Percentiles rank a stretch among this genome's conserved stretches.
Conservation (phyloP, 768 basidiomycete genomes). For the Exidia glandulosa region DNA sequence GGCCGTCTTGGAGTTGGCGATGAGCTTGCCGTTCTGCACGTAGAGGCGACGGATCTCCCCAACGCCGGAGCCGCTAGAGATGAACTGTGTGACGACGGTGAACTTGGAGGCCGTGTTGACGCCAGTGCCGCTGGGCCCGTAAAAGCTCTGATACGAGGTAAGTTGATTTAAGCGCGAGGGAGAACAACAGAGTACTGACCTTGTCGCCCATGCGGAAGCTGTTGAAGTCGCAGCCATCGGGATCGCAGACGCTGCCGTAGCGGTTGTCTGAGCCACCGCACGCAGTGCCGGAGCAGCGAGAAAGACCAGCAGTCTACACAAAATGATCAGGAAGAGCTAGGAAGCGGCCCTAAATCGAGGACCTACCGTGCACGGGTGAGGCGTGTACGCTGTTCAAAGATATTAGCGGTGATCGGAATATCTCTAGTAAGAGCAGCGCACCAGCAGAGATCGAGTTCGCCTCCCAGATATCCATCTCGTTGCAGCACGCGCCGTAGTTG, state of each 20-base stretch:
- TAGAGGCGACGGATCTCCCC: conserved; percentile 44
- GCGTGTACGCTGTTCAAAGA: conserved; percentile 31
- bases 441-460: conserved; percentile 37
- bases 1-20: conserved; percentile 38
- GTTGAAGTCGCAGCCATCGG: conserved; percentile 53
- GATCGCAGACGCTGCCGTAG: conserved; percentile 36
- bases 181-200: not conserved
- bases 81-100: conserved; percentile 41
- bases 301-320: conserved; percentile 27
- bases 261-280: conserved; percentile 29
- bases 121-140: conserved; percentile 13
- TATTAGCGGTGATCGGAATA: not conserved
- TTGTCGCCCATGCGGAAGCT: conserved; percentile 41
- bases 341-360: too few species aligned
- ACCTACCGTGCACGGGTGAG: conserved; percentile 40
- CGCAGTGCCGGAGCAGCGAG: conserved; percentile 30
- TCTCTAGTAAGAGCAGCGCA: not conserved
- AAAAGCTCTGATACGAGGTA: conserved; percentile 6
- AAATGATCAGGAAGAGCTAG: too few species aligned
- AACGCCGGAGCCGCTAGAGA: conserved; percentile 33
- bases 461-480: conserved; percentile 53
- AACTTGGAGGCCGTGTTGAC: conserved; percentile 12
- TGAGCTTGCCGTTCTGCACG: conserved; percentile 41
- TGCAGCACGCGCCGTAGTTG: conserved; percentile 40
- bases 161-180: not conserved